Evolutionary conservation across 2,329 filamentous ascomycete genomes (phyloP).

Genomic region (Alternaria ventricosa): DNA sequence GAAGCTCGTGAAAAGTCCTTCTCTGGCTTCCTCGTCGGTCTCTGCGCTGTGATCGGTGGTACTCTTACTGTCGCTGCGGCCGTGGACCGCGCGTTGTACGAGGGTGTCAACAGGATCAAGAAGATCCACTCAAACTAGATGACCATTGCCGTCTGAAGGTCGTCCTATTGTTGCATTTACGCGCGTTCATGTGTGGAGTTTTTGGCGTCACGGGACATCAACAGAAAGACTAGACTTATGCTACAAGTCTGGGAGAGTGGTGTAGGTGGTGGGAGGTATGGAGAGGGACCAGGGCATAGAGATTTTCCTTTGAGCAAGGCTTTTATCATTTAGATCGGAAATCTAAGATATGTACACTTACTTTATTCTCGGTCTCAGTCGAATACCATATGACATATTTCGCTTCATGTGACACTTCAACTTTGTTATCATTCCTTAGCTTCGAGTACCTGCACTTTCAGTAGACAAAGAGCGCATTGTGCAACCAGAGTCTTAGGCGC

Average conservation of each 20-base stretch:
- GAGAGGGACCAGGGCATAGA: neutral
- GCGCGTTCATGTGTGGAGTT: slow-evolving; percentile 11
- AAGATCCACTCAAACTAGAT: slow-evolving; percentile 74
- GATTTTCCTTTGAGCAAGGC: neutral
- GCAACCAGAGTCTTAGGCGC: neutral
- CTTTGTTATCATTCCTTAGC: neutral
- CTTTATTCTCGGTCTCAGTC: neutral
- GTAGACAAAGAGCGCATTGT: neutral
- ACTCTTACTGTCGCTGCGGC: slow-evolving; percentile 95
- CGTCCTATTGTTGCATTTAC: slow-evolving; percentile 2
- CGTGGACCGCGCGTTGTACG: slow-evolving; percentile 88
- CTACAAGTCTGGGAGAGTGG: neutral
- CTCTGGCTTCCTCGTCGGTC: slow-evolving; percentile 87
- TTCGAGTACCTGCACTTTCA: neutral
- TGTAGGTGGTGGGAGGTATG: neutral
- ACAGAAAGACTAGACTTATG: neutral
- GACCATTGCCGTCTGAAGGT: neutral
- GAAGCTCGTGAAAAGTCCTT: slow-evolving; percentile 90
- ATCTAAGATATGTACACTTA: neutral
- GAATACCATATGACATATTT: neutral
- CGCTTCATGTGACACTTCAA: neutral
- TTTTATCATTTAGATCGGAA: slow-evolving; percentile 4
- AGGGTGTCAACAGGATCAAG: slow-evolving; percentile 82
- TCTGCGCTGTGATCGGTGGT: slow-evolving; percentile 93
- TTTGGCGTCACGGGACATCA: neutral